Evolutionary conservation across 75 land plant genomes (phyloP).

Genomic region (Pinus tabuliformis): DNA sequence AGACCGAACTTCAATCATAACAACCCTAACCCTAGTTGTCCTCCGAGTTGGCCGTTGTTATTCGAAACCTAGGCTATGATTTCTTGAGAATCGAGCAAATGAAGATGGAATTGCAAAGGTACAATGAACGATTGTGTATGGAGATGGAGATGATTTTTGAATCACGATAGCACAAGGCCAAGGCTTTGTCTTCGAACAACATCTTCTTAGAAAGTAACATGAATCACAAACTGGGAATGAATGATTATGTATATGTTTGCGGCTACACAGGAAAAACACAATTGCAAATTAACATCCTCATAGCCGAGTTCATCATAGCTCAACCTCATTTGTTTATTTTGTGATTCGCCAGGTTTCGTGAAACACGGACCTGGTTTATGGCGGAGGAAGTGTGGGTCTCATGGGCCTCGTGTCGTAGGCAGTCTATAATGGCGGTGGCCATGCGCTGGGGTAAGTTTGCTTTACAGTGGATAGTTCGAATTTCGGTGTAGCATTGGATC

Average conservation of each 20-base stretch:
- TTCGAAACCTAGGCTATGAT: slow-evolving; percentile 16
- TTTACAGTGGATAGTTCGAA: too few relatives aligned
- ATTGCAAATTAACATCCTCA: too few relatives aligned
- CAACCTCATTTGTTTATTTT: too few relatives aligned
- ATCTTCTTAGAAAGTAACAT: too few relatives aligned
- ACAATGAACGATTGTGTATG: slow-evolving; percentile 42
- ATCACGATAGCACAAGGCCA: slow-evolving; percentile 31
- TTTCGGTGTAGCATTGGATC: too few relatives aligned
- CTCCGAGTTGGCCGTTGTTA: slow-evolving; percentile 33
- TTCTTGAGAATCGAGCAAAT: slow-evolving; percentile 35
- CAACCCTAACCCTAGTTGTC: slow-evolving; percentile 7
- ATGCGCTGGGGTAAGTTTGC: slow-evolving; percentile 27
- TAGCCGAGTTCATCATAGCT: too few relatives aligned
- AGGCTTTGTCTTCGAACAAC: slow-evolving; percentile 8
- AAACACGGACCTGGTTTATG: slow-evolving; percentile 33
- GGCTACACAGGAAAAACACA: too few relatives aligned
- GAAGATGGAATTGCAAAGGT: slow-evolving; percentile 59
- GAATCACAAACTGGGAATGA: too few relatives aligned
- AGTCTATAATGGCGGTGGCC: slow-evolving; percentile 30
- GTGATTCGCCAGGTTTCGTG: slow-evolving; percentile 26
- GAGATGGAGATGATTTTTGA: slow-evolving; percentile 69
- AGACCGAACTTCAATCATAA: slow-evolving; percentile 1
- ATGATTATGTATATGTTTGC: too few relatives aligned
- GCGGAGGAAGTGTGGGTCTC: slow-evolving; percentile 34
- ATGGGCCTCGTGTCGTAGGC: slow-evolving; percentile 31